Conservation (phyloP, 2,329 filamentous ascomycete species). For the Ascochyta lentis region DNA sequence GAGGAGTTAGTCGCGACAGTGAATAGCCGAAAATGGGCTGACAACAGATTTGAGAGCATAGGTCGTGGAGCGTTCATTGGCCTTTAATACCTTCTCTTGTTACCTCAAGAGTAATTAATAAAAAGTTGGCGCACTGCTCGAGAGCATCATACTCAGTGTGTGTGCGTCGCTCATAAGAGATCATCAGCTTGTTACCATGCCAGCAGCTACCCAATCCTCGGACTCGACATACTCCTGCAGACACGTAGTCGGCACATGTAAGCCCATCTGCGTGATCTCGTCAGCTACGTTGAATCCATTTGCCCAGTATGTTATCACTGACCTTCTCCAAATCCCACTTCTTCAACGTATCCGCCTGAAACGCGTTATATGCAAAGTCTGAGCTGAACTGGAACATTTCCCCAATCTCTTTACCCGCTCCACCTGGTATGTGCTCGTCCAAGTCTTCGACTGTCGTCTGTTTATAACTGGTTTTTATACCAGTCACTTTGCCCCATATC, state of each 20-base stretch:
- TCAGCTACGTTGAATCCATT: not conserved
- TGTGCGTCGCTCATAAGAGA: not conserved
- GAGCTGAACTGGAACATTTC: constrained; percentile 38
- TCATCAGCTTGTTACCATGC: constrained; percentile 6
- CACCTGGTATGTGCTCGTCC: constrained; percentile 24
- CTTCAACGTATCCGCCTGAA: constrained; percentile 25
- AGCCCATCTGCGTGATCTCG: constrained; percentile 15
- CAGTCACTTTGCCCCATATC: constrained; percentile 30
- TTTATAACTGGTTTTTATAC: constrained; percentile 27
- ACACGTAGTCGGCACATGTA: constrained; percentile 15
- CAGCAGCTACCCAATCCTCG: constrained; percentile 30
- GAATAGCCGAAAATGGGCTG: no score
- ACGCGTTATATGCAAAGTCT: constrained; percentile 44
- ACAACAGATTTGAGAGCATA: not conserved
- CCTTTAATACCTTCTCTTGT: not conserved
- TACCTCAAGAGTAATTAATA: not conserved
- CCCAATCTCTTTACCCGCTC: constrained; percentile 35
- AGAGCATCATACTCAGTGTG: no score
- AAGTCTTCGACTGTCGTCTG: constrained; percentile 24
- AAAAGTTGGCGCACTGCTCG: not conserved
- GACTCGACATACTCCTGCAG: constrained; percentile 19
- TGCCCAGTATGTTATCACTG: not conserved
- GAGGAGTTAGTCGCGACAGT: no score
- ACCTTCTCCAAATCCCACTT: constrained; percentile 21
- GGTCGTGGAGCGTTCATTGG: not conserved